Conservation (phyloP, 1,139 yeast genomes). For the Suhomyces terraborum region DNA sequence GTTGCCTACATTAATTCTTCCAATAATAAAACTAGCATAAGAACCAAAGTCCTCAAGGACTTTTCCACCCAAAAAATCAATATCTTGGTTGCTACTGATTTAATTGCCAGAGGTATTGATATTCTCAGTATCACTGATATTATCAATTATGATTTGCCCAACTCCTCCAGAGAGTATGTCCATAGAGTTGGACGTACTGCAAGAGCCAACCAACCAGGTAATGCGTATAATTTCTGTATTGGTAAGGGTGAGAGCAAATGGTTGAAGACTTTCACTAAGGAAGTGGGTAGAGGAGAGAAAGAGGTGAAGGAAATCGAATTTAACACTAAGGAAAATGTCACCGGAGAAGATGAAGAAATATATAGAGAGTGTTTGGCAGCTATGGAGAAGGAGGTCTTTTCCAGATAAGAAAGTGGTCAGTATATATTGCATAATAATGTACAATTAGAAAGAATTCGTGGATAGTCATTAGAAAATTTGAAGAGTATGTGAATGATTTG, state of each 20-base stretch:
- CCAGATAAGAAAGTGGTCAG: neutral
- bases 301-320: conserved; percentile 28
- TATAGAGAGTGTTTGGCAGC: conserved; percentile 31
- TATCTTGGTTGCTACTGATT: conserved; percentile 82
- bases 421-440: neutral
- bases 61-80: conserved; percentile 55
- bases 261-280: conserved; percentile 53
- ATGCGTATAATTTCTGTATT: conserved; percentile 66
- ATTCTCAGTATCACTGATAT: conserved; percentile 71
- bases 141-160: conserved; percentile 87
- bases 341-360: conserved; percentile 28
- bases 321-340: conserved; percentile 23
- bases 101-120: conserved; percentile 94
- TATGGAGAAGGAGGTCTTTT: conserved; percentile 28
- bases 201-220: conserved; percentile 79
- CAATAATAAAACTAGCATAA: conserved; percentile 44
- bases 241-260: conserved; percentile 79
- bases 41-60: conserved; percentile 52
- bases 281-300: conserved; percentile 35
- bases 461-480: no score
- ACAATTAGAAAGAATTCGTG: neutral
- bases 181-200: conserved; percentile 98
- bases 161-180: conserved; percentile 85
- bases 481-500: no score
- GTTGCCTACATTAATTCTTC: conserved; percentile 45